phyloP scores from a whole-genome alignment of 352 stramenopile species.

The Globisporangium cederbergense region DNA sequence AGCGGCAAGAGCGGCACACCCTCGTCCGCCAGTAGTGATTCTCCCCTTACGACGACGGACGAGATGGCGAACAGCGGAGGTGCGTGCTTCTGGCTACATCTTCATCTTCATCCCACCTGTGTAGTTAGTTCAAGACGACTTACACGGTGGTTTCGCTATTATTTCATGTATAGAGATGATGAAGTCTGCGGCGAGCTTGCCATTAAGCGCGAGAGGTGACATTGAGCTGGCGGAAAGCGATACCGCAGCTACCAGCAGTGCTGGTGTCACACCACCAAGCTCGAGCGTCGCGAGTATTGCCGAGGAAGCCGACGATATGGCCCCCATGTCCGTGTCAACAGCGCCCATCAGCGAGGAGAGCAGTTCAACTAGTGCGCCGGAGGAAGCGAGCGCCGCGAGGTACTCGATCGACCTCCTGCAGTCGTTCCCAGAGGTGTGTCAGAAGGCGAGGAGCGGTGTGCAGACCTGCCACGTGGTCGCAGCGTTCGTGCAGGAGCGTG shows the following conservation, averaged over 20 bases:
- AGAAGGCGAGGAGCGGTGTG: conserved; percentile 73
- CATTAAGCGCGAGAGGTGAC: not conserved
- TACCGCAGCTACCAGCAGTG: not conserved
- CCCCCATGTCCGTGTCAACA: not conserved
- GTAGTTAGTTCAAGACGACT: not conserved
- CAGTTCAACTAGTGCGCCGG: not conserved
- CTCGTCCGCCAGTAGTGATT: not conserved
- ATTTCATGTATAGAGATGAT: not conserved
- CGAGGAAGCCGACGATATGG: not conserved
- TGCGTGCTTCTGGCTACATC: not conserved
- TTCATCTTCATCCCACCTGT: not conserved
- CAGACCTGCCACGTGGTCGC: conserved; percentile 74
- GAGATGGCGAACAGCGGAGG: not conserved
- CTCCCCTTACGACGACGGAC: not conserved
- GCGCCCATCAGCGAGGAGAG: not conserved
- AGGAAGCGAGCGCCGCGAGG: conserved; percentile 1
- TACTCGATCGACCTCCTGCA: conserved; percentile 76
- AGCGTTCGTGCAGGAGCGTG: conserved; percentile 55
- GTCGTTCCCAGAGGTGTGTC: conserved; percentile 64
- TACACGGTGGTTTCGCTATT: not conserved
- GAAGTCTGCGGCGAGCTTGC: not conserved
- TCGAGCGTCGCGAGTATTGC: not conserved
- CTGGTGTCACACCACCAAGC: not conserved
- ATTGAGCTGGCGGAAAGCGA: not conserved
- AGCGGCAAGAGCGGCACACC: conserved; percentile 2